Base-by-base conservation (phyloP, 2,329 filamentous ascomycete genomes). In the Neonectria punicea region DNA sequence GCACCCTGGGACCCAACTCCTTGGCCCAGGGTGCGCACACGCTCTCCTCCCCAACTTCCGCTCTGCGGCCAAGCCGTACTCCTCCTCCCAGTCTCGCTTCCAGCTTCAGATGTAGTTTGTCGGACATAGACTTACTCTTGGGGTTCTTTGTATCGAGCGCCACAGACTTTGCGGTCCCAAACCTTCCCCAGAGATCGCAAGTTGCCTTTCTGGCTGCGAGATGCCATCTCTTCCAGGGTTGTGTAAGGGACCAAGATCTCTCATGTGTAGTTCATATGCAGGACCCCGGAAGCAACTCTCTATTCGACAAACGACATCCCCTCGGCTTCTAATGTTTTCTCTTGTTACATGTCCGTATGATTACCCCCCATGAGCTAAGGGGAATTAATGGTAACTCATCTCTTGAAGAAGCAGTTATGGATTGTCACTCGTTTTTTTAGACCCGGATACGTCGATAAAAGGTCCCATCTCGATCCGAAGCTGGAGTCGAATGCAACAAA, bases 261-360 rank as follows among this genome's bases (percentile, higher is more conserved):
- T n/a, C 14, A 7, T 8, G 36, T 4, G 14, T 8, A 39, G 14
- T 39, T 39, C 14, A 7, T 3, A 39, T 39, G 14, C 36, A n/a
- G 6, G 36, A n/a, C 6, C 16, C 7, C 7, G 1, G 1, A 36
- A 14, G 5, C 1, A 36, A 5, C 1, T 36, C 5, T 2, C 0
- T 36, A 5, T 14, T 14, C 34, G 34, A 36, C 11, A 14, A 1
- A 36, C 32, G 32, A 36, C 32, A 30, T 30, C 30, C 1, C 30
- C 30, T 30, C 30, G 30, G 9, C 9, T 30, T 25, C 25, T 30
- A 10, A 10, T 16, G 34, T 5, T 36, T 36, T 36, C 34, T 10
- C 14, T 36, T 11, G 34, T 36, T 14, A 36, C 13, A 13, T 36
- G 34, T 5, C 1, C 16, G 13, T 36, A 36, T 14, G 34, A 16